phyloP scores from a whole-genome alignment of 441 rosid species.

The Melastoma candidum region DNA sequence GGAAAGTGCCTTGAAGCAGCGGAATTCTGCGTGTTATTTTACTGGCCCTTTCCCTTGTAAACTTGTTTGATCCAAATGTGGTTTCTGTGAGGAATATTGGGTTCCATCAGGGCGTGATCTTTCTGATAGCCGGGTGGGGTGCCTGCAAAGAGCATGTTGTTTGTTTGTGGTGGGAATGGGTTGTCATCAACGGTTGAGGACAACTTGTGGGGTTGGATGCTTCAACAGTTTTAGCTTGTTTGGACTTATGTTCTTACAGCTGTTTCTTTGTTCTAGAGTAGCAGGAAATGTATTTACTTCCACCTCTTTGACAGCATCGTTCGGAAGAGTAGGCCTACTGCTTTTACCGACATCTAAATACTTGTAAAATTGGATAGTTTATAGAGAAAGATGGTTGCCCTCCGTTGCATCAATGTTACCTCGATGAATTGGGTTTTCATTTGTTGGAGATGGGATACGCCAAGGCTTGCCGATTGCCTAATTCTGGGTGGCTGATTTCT shows the following conservation, averaged over 20 bases:
- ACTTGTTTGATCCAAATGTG: no score
- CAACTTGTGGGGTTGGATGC: conserved; percentile 4
- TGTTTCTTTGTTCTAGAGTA: not conserved
- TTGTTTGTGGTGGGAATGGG: conserved; percentile 6
- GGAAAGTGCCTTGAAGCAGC: no score
- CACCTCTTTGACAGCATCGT: no score
- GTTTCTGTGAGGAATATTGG: not conserved
- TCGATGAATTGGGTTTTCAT: not conserved
- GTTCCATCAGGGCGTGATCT: conserved; percentile 4
- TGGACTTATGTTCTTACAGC: not conserved
- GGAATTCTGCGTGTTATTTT: no score
- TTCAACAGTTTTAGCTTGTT: conserved; percentile 2
- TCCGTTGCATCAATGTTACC: no score
- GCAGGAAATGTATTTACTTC: conserved; percentile 1
- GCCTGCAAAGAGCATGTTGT: not conserved
- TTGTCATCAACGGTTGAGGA: not conserved
- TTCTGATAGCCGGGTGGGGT: not conserved
- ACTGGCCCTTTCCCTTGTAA: no score
- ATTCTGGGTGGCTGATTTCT: not conserved
- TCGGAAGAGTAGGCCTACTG: no score
- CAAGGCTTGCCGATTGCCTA: not conserved
- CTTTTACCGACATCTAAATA: no score
- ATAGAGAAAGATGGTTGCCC: no score
- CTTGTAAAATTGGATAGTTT: no score
- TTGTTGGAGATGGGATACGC: not conserved